Evolutionary conservation across 305 asterid species (phyloP).

Genomic region (Euphrasia arctica): DNA sequence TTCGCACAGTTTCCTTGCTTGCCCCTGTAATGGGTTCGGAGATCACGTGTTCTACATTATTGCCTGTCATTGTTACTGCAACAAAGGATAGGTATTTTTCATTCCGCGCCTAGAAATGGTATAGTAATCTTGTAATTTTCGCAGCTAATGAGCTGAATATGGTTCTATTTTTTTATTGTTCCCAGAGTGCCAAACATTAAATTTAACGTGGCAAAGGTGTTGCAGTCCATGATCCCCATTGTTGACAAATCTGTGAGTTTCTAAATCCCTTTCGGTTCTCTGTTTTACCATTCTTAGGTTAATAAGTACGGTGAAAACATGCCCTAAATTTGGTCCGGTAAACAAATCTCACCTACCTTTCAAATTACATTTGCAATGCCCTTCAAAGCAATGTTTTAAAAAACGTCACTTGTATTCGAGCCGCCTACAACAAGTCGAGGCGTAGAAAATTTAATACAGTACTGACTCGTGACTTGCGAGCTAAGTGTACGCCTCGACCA

Average conservation of each 20-base stretch:
- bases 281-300: neutral
- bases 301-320: neutral
- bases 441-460: no score
- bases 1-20: no score
- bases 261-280: neutral
- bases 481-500: no score
- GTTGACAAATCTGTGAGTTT: slow-evolving; percentile 68
- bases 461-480: no score
- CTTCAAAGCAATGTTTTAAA: no score
- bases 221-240: slow-evolving; percentile 66
- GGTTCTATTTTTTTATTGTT: neutral
- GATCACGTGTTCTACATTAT: slow-evolving; percentile 61
- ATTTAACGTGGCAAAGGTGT: slow-evolving; percentile 16
- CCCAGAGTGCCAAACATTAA: slow-evolving; percentile 78
- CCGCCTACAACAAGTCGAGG: no score
- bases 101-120: neutral
- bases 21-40: no score
- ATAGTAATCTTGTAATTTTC: neutral
- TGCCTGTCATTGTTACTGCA: slow-evolving; percentile 60
- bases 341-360: neutral
- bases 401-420: no score
- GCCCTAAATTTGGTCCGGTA: neutral
- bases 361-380: neutral
- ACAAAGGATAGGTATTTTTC: slow-evolving; percentile 60
- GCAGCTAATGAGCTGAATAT: neutral